Conservation (phyloP, 78 protist species). For the Monocercomonoides exilis region DNA sequence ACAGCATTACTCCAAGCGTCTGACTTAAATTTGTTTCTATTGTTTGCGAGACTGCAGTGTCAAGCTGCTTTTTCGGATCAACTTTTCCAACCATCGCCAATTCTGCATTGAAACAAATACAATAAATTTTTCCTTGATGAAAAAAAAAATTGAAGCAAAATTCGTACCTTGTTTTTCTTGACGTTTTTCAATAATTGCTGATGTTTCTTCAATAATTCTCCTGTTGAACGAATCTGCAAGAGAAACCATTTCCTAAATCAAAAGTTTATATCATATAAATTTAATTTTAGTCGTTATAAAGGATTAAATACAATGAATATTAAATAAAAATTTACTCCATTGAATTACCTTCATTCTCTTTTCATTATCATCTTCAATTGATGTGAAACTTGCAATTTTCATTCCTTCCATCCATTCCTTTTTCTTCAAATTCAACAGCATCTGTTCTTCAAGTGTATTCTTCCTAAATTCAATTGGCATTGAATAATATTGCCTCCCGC, state of each 20-base stretch:
- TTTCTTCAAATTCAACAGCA: conserved; percentile 84
- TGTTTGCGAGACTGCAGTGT: conserved; percentile 57
- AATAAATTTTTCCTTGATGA: too few relatives aligned
- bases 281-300: too few relatives aligned
- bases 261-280: too few relatives aligned
- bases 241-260: conserved; percentile 52
- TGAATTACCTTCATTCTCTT: conserved; percentile 39
- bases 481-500: conserved; percentile 93
- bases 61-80: conserved; percentile 76
- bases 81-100: conserved; percentile 66
- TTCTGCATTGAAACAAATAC: too few relatives aligned
- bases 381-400: conserved; percentile 50
- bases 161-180: too few relatives aligned
- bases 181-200: too few relatives aligned
- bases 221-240: conserved; percentile 65
- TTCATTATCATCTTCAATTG: conserved; percentile 58
- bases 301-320: too few relatives aligned
- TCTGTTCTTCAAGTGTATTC: conserved; percentile 92
- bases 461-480: conserved; percentile 88
- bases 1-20: conserved; percentile 86
- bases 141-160: too few relatives aligned
- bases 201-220: conserved; percentile 63
- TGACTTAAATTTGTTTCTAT: conserved; percentile 87
- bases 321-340: too few relatives aligned
- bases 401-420: conserved; percentile 89